phyloP scores from a whole-genome alignment of 371 early-diverging fungal species.

The Furculomyces boomerangus region DNA sequence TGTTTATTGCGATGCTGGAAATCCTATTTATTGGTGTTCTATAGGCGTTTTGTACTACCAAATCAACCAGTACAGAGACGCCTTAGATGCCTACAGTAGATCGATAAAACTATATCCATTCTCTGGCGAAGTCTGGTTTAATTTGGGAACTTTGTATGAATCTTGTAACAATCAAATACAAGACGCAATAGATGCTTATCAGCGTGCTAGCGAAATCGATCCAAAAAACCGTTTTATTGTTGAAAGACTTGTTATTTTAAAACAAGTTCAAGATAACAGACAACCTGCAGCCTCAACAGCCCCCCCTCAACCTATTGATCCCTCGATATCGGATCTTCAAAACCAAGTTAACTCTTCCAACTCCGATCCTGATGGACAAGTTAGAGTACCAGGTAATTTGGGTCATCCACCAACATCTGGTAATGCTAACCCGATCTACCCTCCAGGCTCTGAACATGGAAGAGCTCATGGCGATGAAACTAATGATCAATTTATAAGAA shows the following conservation, averaged over 20 bases:
- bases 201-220: slow-evolving; percentile 80
- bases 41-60: slow-evolving; percentile 96
- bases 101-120: slow-evolving; percentile 88
- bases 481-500: neutral
- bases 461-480: neutral
- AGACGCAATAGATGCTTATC: slow-evolving; percentile 95
- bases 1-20: slow-evolving; percentile 83
- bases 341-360: slow-evolving; percentile 10
- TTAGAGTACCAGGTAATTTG: slow-evolving; percentile 16
- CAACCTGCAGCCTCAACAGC: slow-evolving; percentile 6
- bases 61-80: slow-evolving; percentile 89
- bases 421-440: neutral
- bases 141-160: slow-evolving; percentile 93
- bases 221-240: slow-evolving; percentile 65
- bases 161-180: slow-evolving; percentile 91
- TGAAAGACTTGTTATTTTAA: slow-evolving; percentile 27
- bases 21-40: slow-evolving; percentile 96
- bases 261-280: slow-evolving; percentile 13
- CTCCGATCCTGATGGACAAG: slow-evolving; percentile 10
- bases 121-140: slow-evolving; percentile 94
- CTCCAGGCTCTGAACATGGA: neutral
- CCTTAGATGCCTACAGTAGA: slow-evolving; percentile 90
- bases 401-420: slow-evolving; percentile 19
- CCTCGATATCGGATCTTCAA: slow-evolving; percentile 9
- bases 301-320: slow-evolving; percentile 20